These are phyloP conservation scores for Hippophae tibetana DNA, from an alignment of 306 rosid species.

Conservation along the genomic window DNA sequence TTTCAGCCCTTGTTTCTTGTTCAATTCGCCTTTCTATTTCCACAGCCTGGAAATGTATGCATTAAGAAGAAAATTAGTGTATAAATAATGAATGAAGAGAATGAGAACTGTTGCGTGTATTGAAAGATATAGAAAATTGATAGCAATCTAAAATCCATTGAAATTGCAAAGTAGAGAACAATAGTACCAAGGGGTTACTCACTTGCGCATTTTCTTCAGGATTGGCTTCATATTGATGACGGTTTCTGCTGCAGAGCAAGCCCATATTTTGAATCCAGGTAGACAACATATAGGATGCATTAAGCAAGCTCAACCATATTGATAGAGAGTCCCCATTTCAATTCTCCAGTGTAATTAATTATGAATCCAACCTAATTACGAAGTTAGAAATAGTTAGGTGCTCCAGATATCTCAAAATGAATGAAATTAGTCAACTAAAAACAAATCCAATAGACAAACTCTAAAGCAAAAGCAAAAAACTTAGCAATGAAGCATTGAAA, in stretches of 20 bases:
- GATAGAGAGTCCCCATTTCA: slow-evolving; percentile 23
- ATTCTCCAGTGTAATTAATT: slow-evolving; percentile 21
- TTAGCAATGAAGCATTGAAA: not conserved
- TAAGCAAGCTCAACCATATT: slow-evolving; percentile 40
- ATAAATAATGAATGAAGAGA: slow-evolving; percentile 4
- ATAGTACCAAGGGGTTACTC: slow-evolving; percentile 7
- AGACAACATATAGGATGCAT: slow-evolving; percentile 70
- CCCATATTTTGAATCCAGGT: slow-evolving; percentile 72
- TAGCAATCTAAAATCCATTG: not conserved
- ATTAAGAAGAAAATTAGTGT: slow-evolving; percentile 16
- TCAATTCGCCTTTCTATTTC: slow-evolving; percentile 92
- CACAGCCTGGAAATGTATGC: slow-evolving; percentile 56
- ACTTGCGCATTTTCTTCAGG: slow-evolving; percentile 84
- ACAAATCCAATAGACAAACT: too few relatives aligned
- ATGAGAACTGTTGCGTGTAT: not conserved
- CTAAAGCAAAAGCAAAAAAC: too few relatives aligned
- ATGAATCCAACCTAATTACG: slow-evolving; percentile 36
- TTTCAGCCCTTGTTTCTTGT: slow-evolving; percentile 87
- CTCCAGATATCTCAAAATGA: not conserved
- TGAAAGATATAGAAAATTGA: not conserved
- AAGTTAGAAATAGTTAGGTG: slow-evolving; percentile 25
- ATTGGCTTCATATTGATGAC: slow-evolving; percentile 54
- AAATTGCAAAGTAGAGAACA: not conserved
- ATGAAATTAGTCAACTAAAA: too few relatives aligned
- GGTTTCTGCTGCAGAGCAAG: slow-evolving; percentile 79